phyloP scores from a whole-genome alignment of 2,329 filamentous ascomycete genomes.

The Fusarium agapanthi region DNA sequence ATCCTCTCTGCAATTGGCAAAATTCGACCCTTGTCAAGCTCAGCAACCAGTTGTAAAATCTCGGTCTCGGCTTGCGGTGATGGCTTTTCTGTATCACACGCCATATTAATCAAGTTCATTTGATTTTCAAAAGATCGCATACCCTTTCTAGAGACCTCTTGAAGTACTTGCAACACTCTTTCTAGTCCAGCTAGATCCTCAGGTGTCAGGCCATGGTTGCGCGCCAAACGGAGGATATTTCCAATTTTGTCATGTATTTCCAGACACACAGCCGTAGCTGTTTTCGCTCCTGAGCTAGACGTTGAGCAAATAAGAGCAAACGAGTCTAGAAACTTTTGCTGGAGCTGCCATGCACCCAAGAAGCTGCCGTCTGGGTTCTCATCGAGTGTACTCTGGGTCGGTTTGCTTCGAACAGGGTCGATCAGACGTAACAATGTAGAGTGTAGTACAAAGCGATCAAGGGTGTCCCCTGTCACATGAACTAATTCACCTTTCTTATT shows the following conservation, averaged over 20 bases:
- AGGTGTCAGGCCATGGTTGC: constrained; percentile 37
- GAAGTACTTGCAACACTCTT: constrained; percentile 1
- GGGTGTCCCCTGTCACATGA: background rate
- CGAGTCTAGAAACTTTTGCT: constrained; percentile 47
- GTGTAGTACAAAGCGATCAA: constrained; percentile 2
- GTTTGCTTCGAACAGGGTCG: constrained; percentile 9
- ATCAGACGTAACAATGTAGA: constrained; percentile 1
- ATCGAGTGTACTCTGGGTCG: constrained; percentile 3
- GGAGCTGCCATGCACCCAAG: constrained; percentile 11
- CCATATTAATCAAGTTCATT: background rate
- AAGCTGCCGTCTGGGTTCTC: background rate
- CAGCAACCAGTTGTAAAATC: background rate
- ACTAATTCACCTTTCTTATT: background rate
- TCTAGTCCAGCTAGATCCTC: background rate
- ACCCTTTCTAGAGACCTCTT: background rate
- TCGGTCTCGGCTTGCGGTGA: constrained; percentile 14
- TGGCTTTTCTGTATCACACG: background rate
- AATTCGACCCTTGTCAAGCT: background rate
- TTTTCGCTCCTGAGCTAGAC: constrained; percentile 28
- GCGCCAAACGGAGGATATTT: constrained; percentile 29
- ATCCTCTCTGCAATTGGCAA: background rate
- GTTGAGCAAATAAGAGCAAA: constrained; percentile 46
- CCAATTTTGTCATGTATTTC: constrained; percentile 27
- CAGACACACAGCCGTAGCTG: constrained; percentile 45
- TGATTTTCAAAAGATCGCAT: background rate